Percentiles rank a stretch among this genome's conserved stretches.
Evolutionary conservation across 2,329 filamentous ascomycete genomes (phyloP).

Genomic region (Penicillium hordei): DNA sequence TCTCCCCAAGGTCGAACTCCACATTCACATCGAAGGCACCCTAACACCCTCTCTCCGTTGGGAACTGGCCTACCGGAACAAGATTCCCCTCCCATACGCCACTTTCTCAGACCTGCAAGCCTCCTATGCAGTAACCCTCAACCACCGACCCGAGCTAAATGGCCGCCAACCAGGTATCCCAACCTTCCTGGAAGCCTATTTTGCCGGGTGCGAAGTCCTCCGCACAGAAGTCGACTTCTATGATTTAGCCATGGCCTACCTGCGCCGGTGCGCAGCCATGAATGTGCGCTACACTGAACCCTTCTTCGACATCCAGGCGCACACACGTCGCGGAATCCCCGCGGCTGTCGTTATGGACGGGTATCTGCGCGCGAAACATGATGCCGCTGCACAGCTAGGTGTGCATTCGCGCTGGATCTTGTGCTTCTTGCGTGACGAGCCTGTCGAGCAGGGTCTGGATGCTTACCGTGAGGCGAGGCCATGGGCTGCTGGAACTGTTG

Average conservation of each 20-base stretch:
- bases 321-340: conserved; percentile 40
- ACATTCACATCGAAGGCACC: conserved; percentile 51
- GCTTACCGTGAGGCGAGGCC: conserved; percentile 43
- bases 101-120: conserved; percentile 35
- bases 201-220: conserved; percentile 26
- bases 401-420: conserved; percentile 43
- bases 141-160: conserved; percentile 41
- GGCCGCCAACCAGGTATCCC: conserved; percentile 31
- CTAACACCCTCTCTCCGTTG: conserved; percentile 45
- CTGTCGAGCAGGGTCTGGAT: conserved; percentile 40
- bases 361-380: conserved; percentile 35
- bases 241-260: conserved; percentile 44
- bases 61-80: conserved; percentile 45
- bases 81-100: conserved; percentile 30
- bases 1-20: conserved; percentile 50
- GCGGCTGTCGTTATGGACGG: conserved; percentile 37
- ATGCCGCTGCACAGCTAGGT: conserved; percentile 28
- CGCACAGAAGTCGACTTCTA: conserved; percentile 41
- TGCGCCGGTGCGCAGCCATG: conserved; percentile 34
- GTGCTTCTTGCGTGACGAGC: conserved; percentile 47
- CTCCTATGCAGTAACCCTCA: conserved; percentile 39
- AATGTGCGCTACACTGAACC: conserved; percentile 45
- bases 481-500: conserved; percentile 27
- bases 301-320: conserved; percentile 48
- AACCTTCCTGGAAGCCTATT: conserved; percentile 37